Conservation (phyloP, 2,329 filamentous ascomycete species). For the Epichloe elymi region DNA sequence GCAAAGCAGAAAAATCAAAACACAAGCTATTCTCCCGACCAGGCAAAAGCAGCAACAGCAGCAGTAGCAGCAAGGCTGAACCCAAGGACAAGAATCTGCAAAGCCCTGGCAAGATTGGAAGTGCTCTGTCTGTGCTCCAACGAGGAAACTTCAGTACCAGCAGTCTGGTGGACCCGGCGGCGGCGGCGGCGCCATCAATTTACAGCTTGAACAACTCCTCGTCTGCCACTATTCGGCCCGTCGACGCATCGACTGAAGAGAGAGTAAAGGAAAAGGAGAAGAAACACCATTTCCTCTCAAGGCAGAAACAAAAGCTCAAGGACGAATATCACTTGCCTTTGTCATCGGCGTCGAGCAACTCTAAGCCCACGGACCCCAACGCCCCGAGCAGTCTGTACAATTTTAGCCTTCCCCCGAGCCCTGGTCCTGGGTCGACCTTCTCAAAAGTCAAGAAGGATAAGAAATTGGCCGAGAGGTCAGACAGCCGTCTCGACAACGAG, state of each 20-base stretch:
- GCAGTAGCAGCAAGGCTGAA: conserved; percentile 47
- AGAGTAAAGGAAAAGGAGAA: conserved; percentile 48
- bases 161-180: conserved; percentile 50
- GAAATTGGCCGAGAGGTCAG: conserved; percentile 56
- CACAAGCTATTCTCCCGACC: conserved; percentile 72
- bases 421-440: conserved; percentile 55
- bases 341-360: conserved; percentile 66
- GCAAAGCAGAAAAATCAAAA: conserved; percentile 52
- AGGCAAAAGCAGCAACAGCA: conserved; percentile 56
- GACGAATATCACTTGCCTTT: conserved; percentile 61
- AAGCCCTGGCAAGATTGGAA: conserved; percentile 59
- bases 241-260: conserved; percentile 36
- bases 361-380: conserved; percentile 59
- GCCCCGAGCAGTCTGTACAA: conserved; percentile 68
- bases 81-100: conserved; percentile 53
- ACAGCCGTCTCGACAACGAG: conserved; percentile 39
- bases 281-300: conserved; percentile 66
- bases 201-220: conserved; percentile 68
- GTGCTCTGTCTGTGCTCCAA: conserved; percentile 52
- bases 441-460: conserved; percentile 80
- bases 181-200: conserved; percentile 41
- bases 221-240: conserved; percentile 59
- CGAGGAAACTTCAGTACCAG: conserved; percentile 58
- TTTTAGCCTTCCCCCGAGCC: conserved; percentile 65
- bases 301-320: conserved; percentile 68